A percentile compares a stretch with the other conserved stretches of the same genome.
phyloP scores from a whole-genome alignment of 768 basidiomycete species.

The Chalciporus sphaerocephalus region DNA sequence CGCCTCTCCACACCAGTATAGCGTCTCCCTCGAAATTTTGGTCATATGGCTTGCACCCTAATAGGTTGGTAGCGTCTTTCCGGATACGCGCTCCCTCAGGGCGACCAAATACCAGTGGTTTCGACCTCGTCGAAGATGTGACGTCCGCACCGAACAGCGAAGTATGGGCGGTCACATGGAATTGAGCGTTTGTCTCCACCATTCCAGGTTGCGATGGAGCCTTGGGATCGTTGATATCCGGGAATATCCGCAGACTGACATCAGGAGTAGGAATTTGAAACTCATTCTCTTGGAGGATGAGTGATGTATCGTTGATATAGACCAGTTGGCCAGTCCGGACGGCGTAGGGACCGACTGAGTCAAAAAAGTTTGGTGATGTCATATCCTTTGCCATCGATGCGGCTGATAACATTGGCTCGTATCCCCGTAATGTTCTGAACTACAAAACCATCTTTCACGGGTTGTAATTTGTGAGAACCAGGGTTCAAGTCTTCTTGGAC shows the following conservation, averaged over 20 bases:
- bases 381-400: slow-evolving; percentile 81
- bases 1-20: slow-evolving; percentile 68
- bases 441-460: slow-evolving; percentile 65
- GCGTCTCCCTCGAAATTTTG: slow-evolving; percentile 46
- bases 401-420: slow-evolving; percentile 69
- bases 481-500: slow-evolving; percentile 70
- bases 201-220: slow-evolving; percentile 38
- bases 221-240: slow-evolving; percentile 48
- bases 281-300: slow-evolving; percentile 36
- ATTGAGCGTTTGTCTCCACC: slow-evolving; percentile 39
- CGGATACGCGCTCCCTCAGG: slow-evolving; percentile 52
- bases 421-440: slow-evolving; percentile 77
- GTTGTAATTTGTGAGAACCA: slow-evolving; percentile 56
- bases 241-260: slow-evolving; percentile 56
- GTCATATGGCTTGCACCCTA: slow-evolving; percentile 59
- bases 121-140: slow-evolving; percentile 23
- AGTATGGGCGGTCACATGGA: slow-evolving; percentile 55
- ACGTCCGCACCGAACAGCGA: slow-evolving; percentile 71
- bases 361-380: slow-evolving; percentile 62
- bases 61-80: slow-evolving; percentile 46
- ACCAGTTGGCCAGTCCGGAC: slow-evolving; percentile 79
- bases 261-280: slow-evolving; percentile 31
- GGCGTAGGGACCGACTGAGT: slow-evolving; percentile 73
- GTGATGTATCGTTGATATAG: slow-evolving; percentile 66
- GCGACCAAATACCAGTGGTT: slow-evolving; percentile 43